Evolutionary conservation across 164 flowering plant genomes (phyloP), one percentile per base, ranked within the genome.

Genomic region (Umbilicus rupestris): DNA sequence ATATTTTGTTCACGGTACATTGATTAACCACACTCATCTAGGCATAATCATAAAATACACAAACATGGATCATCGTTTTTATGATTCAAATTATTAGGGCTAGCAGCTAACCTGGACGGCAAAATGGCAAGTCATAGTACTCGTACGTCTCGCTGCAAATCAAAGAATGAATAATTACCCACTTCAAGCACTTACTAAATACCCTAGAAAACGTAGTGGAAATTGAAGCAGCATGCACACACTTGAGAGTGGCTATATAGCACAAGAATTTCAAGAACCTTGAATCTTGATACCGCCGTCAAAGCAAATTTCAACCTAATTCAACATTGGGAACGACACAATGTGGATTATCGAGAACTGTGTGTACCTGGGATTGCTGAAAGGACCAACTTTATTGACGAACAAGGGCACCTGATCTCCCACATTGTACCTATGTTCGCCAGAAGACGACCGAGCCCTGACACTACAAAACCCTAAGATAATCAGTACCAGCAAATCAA

Each of bases 101-200:
- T 30, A 70, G 67, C 72, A 26, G 69, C 88, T 68, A 72, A 89
- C 96, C 96, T 84, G 96, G 90, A 35, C 37, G 77, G 77, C 98
- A 92, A 79, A 92, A 92, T 35, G 95, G 90, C 77, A 84, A 75
- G 64, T 87, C 92, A 69, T 78, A 92, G 78, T 82, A 89, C 68
- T 77, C 74, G 73, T 89, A 92, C 15, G 95, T 89, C 78, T 92
- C 98, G 71, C 98, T 92, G 98, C 85, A 86, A 81, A 45, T 71
- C 39, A 35, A 60, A 65, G 7, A 65, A 73, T 19, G 69, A 63
- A 52, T 39, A 65, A 68, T 30, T 20, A 47, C 26, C 55, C 55
- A 44, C 68, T n/a, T 39, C 68, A 28, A 58, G 1, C 22, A 35
- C 59, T 8, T 14, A 60, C 19, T 2, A 20, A 35, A 28, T 44